Percentiles rank a stretch among this genome's conserved stretches.
Conservation (phyloP, 2,329 filamentous ascomycete species). For the Epichloe festucae region DNA sequence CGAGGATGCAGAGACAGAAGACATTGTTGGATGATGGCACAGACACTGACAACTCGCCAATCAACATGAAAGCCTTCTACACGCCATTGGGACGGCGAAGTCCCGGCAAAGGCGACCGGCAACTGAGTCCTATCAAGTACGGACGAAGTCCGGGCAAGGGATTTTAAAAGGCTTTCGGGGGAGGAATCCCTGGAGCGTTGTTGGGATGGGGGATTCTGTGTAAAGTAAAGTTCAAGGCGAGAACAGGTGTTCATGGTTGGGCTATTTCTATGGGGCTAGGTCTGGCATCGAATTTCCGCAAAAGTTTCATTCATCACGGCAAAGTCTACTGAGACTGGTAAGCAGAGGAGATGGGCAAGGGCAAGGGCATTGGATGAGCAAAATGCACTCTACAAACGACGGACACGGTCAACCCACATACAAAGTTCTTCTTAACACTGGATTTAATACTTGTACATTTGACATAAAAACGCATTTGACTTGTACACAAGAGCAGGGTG, state of each 20-base stretch:
- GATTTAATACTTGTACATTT: background rate
- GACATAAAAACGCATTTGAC: too few relatives aligned
- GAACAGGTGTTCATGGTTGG: background rate
- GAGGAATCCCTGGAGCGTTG: background rate
- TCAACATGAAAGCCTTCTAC: constrained; percentile 28
- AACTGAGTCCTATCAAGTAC: constrained; percentile 34
- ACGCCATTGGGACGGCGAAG: constrained; percentile 34
- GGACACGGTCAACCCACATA: background rate
- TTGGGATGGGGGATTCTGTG: background rate
- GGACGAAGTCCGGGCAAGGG: constrained; percentile 26
- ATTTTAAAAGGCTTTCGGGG: constrained; percentile 5
- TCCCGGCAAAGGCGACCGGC: constrained; percentile 36
- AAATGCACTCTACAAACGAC: background rate
- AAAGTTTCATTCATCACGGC: background rate
- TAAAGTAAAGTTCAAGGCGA: background rate
- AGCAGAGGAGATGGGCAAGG: background rate
- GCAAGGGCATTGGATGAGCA: background rate
- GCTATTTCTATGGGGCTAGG: background rate
- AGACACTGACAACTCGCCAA: constrained; percentile 39
- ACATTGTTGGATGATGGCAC: constrained; percentile 31
- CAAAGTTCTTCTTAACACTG: background rate
- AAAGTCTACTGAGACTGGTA: background rate
- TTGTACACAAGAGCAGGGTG: too few relatives aligned
- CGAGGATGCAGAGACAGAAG: constrained; percentile 29
- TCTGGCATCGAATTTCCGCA: background rate